Base-by-base conservation (phyloP, 108 stramenopile species). In the Seminavis robusta region DNA sequence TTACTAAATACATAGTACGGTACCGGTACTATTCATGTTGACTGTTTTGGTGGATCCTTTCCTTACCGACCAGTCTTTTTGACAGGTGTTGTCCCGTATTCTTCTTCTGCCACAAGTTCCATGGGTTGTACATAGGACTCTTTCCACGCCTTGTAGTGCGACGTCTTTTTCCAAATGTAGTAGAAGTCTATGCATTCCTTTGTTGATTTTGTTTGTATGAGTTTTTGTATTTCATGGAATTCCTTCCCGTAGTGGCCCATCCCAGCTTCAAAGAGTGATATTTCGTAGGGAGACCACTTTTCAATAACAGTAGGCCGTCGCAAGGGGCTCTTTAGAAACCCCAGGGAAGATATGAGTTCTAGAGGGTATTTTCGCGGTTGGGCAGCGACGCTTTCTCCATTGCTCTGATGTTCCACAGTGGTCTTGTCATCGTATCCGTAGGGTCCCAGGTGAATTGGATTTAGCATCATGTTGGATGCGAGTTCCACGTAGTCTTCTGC, bases 141-240 rank as follows among this genome's bases (percentile, higher is more conserved):
- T 29, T 94, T 94, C 94, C 94, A 94, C 31, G 58, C 60, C 47
- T 78, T 78, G 71, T 96, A 95, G 63, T 95, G 95, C 37, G 61
- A 59, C 27, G 94, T 97, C 73, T 95, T 97, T 65, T 98, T 99
- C 97, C 96, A 97, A 34, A 95, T 69, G 61, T 98, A 98, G 66
- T 99, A 99, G 63, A 99, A 97, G 59, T 95, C 97, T 20, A 98
- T 74, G 11, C 94, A 68, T 38, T 99, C 95, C 33, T 86, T 71
- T 0, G 83, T 84, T 30, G 57, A 67, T 61, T 99, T 99, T 30
- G 88, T 90, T 27, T 68, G 68, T 0, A 94, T 75, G 32, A 62
- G 28, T 52, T 79, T 73, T 41, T 76, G 69, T 6, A 94, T 56
- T 20, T 47, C 19, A 51, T 92, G 76, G 55, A 95, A 95, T 8